Conservation (phyloP, 176 grass and related monocot species). For the Rhynchospora pubera region DNA sequence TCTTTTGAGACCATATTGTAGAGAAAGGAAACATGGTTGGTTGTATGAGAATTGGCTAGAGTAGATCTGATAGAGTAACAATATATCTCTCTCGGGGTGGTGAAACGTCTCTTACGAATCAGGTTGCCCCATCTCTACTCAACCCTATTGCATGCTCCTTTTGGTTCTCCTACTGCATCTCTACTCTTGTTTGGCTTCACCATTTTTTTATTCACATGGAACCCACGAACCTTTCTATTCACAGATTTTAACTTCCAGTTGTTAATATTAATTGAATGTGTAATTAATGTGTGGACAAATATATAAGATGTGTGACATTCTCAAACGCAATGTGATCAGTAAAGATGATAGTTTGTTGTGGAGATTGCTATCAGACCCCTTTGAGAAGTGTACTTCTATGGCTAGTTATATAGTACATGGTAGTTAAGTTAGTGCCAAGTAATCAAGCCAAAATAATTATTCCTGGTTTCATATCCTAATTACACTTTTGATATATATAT, state of each 20-base stretch:
- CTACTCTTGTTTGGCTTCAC: constrained; percentile 13
- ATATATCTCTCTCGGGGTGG: constrained; percentile 42
- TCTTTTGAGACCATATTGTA: neutral
- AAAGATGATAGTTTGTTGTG: neutral
- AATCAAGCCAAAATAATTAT: neutral
- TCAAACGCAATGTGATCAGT: neutral
- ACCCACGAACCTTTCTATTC: constrained; percentile 1
- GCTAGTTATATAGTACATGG: neutral
- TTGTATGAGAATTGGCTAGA: neutral
- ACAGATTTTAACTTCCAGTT: neutral
- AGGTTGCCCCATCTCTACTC: constrained; percentile 91
- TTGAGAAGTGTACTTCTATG: neutral
- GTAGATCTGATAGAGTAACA: neutral
- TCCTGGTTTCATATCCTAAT: neutral
- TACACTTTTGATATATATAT: no score
- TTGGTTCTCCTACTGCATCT: neutral
- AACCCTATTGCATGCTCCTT: constrained; percentile 44
- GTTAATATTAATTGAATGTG: neutral
- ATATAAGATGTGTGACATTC: neutral
- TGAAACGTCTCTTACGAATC: constrained; percentile 80
- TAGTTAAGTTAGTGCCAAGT: neutral
- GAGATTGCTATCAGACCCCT: neutral
- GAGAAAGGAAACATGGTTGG: neutral
- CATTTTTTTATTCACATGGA: neutral
- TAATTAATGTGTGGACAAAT: neutral